Base-by-base conservation (phyloP, 2,329 filamentous ascomycete genomes). In the Diaporthe sp. region DNA sequence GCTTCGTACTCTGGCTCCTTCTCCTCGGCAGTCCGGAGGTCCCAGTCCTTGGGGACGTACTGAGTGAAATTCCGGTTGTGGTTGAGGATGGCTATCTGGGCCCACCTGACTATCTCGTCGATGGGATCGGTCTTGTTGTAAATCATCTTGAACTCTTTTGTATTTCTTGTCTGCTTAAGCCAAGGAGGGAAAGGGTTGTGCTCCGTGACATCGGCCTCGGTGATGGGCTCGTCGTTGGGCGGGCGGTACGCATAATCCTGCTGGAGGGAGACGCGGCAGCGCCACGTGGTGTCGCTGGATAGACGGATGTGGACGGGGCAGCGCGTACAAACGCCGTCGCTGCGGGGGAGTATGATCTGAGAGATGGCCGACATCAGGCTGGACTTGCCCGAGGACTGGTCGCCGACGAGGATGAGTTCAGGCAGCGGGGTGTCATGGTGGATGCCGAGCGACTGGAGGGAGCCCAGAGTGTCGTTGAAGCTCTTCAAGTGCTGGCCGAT, bases 321-420 rank as follows among this genome's bases (percentile, higher is more conserved):
- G 0, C 93, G 86, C 0, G 95, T 98, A 80, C 95, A 98, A 0
- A 93, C 94, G 0, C 93, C 93, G 5, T 90, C 89, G 55, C 89
- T 91, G 2, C 93, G 88, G 0, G 95, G 95, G 0, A 96, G 90
- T 28, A 92, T 92, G 34, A 97, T 92, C 5, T 92, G 93, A 0
- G 89, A 87, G 62, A 94, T 89, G 0, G 90, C 92, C 17, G 92
- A 92, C 89, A 90, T 90, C 7, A 90, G 80, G 39, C 86, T 95
- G 0, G 92, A 95, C 81, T 98, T 98, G 0, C 95, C 96, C 0
- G 95, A 93, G 0, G 91, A 94, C 80, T 98, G 95, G 67, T 98
- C 95, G 0, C 95, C 95, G 0, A 98, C 91, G 0, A 98, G 90
- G 8, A 96, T 94, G 13, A 97, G 91, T 79, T 95, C 94, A 0